Conservation (phyloP, 352 stramenopile species). For the Phytophthora kernoviae region DNA sequence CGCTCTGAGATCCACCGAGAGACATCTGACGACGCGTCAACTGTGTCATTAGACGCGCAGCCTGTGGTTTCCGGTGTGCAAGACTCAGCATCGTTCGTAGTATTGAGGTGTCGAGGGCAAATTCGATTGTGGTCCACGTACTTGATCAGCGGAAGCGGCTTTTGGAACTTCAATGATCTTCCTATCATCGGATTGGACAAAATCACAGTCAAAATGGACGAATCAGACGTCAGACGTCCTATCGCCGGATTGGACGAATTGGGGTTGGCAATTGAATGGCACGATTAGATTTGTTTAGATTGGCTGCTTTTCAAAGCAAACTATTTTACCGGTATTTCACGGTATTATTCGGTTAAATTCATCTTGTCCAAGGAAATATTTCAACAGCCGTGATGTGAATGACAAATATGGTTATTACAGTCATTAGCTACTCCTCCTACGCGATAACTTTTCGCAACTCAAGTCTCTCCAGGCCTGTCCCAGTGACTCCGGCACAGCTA, state of each 20-base stretch:
- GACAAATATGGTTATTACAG: no score
- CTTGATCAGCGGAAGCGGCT: neutral
- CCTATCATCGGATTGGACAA: conserved; percentile 6
- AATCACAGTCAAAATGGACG: neutral
- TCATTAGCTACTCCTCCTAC: no score
- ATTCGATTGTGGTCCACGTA: conserved; percentile 29
- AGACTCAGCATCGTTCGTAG: conserved; percentile 29
- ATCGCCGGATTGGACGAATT: conserved; percentile 6
- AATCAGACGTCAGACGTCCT: neutral
- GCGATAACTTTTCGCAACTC: no score
- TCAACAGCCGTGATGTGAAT: no score
- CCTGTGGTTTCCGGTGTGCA: conserved; percentile 16
- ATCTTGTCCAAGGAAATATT: no score
- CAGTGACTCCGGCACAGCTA: conserved; percentile 32
- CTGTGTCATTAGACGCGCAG: conserved; percentile 16
- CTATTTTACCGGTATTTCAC: neutral
- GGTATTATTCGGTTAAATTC: neutral
- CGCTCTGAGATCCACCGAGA: conserved; percentile 39
- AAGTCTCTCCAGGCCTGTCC: no score
- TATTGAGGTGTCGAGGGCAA: conserved; percentile 13
- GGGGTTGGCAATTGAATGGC: neutral
- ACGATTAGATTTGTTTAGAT: neutral
- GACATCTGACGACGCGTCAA: conserved; percentile 32
- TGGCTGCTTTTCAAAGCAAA: neutral
- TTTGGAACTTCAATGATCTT: conserved; percentile 23